Conservation (phyloP, 352 stramenopile genomes). For the Globisporangium mamillatum region DNA sequence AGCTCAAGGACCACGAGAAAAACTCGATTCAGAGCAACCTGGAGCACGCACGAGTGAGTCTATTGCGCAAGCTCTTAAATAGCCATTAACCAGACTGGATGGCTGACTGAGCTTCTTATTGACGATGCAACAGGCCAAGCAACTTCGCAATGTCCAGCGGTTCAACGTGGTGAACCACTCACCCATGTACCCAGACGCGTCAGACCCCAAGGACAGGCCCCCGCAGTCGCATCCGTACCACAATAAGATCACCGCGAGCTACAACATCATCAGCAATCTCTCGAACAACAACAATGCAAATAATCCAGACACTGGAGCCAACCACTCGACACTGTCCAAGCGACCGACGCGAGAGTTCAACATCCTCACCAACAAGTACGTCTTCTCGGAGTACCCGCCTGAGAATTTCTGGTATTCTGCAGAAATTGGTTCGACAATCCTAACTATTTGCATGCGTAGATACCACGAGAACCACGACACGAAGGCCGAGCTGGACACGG, state of each 20-base stretch:
- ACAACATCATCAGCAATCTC: constrained; percentile 71
- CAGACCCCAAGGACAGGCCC: constrained; percentile 40
- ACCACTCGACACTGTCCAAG: constrained; percentile 20
- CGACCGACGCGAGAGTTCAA: constrained; percentile 61
- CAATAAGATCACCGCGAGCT: constrained; percentile 34
- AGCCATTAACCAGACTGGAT: neutral
- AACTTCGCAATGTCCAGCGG: constrained; percentile 55
- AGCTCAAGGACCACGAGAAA: constrained; percentile 31
- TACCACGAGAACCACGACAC: constrained; percentile 58
- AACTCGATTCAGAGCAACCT: constrained; percentile 32
- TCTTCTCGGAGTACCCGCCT: no score
- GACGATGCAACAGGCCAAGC: constrained; percentile 35
- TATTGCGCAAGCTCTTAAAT: neutral
- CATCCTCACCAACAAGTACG: constrained; percentile 76
- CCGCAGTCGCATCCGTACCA: constrained; percentile 30
- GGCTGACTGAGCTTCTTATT: neutral
- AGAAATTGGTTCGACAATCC: no score
- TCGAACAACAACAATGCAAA: constrained; percentile 12
- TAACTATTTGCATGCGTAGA: constrained; percentile 14
- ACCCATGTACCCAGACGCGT: constrained; percentile 43
- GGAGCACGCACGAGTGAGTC: constrained; percentile 38
- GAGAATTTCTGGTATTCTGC: no score
- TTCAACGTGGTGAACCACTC: constrained; percentile 72
- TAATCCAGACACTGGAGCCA: neutral
- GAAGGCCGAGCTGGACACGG: constrained; percentile 31